Evolutionary conservation across 2,329 filamentous ascomycete genomes (phyloP), one percentile per base, ranked within the genome.

Genomic region (Diaporthe velutina): DNA sequence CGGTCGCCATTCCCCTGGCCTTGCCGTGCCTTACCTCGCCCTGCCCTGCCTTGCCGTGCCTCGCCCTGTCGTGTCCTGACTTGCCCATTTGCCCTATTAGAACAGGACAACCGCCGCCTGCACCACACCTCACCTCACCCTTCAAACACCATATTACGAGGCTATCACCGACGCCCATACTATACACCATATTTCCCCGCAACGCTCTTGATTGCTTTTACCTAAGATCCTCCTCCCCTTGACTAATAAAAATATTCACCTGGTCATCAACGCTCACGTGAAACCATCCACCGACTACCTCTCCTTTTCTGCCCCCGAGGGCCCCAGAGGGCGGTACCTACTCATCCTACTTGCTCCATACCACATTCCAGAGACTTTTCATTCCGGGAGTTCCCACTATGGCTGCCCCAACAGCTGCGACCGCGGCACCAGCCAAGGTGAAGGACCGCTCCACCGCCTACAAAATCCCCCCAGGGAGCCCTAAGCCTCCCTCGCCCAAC

Each of bases 401-500:
- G 76, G 74, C 76, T 83, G 73, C 77, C 71, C 71, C 61, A 61
- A 68, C 67, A 75, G 58, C 74, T 76, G 75, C 74, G 73, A 58
- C 28, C 42, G 48, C 74, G 57, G 66, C 64, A 33, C 77, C 48
- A 61, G 54, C 73, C 60, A 58, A 68, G 30, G 54, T 70, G 57
- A 54, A 73, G 22, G 50, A 58, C 72, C 71, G 50, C 45, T 70
- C 75, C 60, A 58, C 71, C 68, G 73, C 45, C 73, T 79, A 80
- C 78, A 81, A 78, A 75, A 82, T 81, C 80, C 78, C 80, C 73
- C 77, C 76, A 67, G 71, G 74, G 64, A 79, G 78, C 76, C 70
- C 57, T 28, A 67, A 73, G 48, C 55, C 77, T 58, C 42, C 77
- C 75, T 70, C 78, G 77, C 77, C 79, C 75, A 71, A 82, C 82